Percentiles rank a stretch among this genome's conserved stretches.
Conservation (phyloP, 441 rosid species). For the Pelargonium australe region DNA sequence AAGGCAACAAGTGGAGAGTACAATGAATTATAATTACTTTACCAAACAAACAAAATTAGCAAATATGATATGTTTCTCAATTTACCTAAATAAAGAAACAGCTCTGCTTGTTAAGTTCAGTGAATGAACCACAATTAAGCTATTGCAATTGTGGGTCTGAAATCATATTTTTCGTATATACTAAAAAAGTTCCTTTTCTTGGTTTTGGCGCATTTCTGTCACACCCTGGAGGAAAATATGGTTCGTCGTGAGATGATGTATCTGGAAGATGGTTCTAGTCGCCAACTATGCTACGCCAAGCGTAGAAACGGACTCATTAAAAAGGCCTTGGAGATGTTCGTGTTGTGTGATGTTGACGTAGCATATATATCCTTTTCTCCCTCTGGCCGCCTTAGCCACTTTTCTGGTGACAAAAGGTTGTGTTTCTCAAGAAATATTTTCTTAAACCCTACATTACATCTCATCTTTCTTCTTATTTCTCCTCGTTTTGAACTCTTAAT, state of each 20-base stretch:
- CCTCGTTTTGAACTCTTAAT: not conserved
- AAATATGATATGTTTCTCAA: not conserved
- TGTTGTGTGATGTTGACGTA: conserved; percentile 1
- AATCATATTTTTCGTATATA: too few relatives aligned
- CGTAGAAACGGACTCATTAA: conserved; percentile 5
- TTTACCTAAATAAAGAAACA: not conserved
- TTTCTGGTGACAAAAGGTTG: conserved; percentile 6
- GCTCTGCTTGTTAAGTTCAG: not conserved
- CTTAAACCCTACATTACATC: not conserved
- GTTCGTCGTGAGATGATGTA: conserved; percentile 3
- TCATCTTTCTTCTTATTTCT: not conserved
- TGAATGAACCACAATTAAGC: not conserved
- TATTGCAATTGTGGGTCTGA: not conserved
- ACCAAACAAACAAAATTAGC: conserved; percentile 3
- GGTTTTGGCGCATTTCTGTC: not conserved
- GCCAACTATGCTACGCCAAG: conserved; percentile 3
- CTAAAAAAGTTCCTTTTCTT: not conserved
- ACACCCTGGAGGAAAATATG: not conserved
- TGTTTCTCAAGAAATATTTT: not conserved
- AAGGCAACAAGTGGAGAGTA: not conserved
- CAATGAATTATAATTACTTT: not conserved
- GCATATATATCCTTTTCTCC: conserved; percentile 4
- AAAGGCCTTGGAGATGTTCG: not conserved
- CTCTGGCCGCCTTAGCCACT: not conserved
- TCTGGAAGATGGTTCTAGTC: not conserved